Evolutionary conservation across 345 rosid species (phyloP), one percentile per base, ranked within the genome.

Genomic region (Moringa oleifera): DNA sequence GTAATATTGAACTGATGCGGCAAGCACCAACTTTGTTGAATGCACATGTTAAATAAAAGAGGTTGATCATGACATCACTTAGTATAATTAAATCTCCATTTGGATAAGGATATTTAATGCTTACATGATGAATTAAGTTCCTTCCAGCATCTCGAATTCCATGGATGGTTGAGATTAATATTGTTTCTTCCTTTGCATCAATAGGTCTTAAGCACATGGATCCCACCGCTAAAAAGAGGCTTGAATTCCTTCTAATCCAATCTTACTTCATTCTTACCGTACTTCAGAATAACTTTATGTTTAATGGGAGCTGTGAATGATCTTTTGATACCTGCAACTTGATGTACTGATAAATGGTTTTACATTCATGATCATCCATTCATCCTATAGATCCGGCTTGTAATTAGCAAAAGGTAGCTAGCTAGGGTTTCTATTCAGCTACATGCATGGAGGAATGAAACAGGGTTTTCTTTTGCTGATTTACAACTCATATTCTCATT

Each of bases 81-180:
- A n/a, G n/a, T n/a, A n/a, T n/a, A n/a, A n/a, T n/a, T n/a, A 45
- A 16, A 56, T 63, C 22, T 67, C 20, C 9, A 17, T 50, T 58
- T 62, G 70, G 68, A 75, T 53, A 58, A 64, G 75, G 69, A 61
- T 69, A 25, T 69, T 61, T n/a, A n/a, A n/a, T 69, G 57, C 36
- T 55, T 56, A 21, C 37, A n/a, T n/a, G n/a, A n/a, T n/a, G n/a
- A n/a, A 41, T 62, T 51, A 33, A 46, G 31, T 9, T 47, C 49
- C 45, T 58, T 55, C 54, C 16, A 64, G 68, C 75, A 70, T 73
- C 62, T 66, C 58, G 58, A 53, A 55, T 20, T 59, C 17, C 23
- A 36, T 61, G 59, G 25, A 57, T 28, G 75, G 70, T 64, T 54
- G 33, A 54, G 64, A 60, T 64, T 54, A 22, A 51, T 62, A 63